Evolutionary conservation across 306 rosid genomes (phyloP).

Genomic region (Prunus kanzakura): DNA sequence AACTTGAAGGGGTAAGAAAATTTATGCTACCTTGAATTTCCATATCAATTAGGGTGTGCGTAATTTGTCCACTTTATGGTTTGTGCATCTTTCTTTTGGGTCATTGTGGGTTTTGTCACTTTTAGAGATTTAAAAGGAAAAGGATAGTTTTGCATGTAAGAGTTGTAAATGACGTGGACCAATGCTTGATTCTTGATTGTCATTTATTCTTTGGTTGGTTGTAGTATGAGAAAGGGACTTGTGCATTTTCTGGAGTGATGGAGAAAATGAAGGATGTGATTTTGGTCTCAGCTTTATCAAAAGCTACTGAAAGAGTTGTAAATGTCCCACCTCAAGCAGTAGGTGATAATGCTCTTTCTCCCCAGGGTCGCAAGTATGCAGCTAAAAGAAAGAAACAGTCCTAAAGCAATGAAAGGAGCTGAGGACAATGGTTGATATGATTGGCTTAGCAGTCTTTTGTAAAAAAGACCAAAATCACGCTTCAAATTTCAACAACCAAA

Average conservation of each 20-base stretch:
- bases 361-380: constrained; percentile 10
- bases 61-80: neutral
- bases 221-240: constrained; percentile 56
- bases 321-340: constrained; percentile 36
- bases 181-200: neutral
- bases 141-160: neutral
- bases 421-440: neutral
- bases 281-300: constrained; percentile 39
- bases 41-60: neutral
- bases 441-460: neutral
- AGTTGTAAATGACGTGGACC: neutral
- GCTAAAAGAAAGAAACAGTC: constrained; percentile 35
- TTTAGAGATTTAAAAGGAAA: neutral
- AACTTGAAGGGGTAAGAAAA: constrained; percentile 63
- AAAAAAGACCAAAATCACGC: too few relatives aligned
- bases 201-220: constrained; percentile 11
- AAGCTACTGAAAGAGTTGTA: constrained; percentile 48
- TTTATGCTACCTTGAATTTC: neutral
- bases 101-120: neutral
- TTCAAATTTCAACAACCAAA: too few relatives aligned
- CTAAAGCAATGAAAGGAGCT: constrained; percentile 9
- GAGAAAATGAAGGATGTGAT: constrained; percentile 52
- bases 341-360: constrained; percentile 13
- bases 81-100: neutral
- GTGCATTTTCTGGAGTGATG: constrained; percentile 32